A percentile compares a stretch with the other conserved stretches of the same genome.
These are phyloP conservation scores for Boletus rufocinnamomeus DNA, from an alignment of 768 basidiomycete species.

Conservation along the genomic window DNA sequence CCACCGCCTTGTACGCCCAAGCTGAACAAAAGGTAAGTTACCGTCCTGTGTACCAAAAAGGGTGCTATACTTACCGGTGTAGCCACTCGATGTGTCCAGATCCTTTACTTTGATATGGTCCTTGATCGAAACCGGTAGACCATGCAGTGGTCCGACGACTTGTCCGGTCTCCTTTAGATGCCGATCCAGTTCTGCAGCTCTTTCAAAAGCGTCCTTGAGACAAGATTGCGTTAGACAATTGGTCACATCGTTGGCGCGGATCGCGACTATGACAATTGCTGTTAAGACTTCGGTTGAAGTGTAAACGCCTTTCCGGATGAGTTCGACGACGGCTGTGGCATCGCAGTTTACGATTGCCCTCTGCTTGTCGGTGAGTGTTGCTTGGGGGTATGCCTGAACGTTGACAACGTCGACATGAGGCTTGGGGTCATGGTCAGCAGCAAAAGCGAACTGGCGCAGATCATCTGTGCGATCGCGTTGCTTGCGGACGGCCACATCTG, in stretches of 20 bases:
- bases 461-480: constrained; percentile 24
- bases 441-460: constrained; percentile 13
- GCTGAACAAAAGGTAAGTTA: constrained; percentile 29
- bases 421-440: not conserved
- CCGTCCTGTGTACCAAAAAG: not conserved
- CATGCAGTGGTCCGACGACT: constrained; percentile 48
- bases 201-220: constrained; percentile 48
- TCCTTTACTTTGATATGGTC: constrained; percentile 50
- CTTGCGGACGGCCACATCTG: constrained; percentile 27
- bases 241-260: constrained; percentile 37
- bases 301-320: constrained; percentile 24
- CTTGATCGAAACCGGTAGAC: constrained; percentile 47
- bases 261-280: constrained; percentile 31
- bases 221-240: constrained; percentile 63
- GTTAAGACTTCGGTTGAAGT: constrained; percentile 29
- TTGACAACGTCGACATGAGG: constrained; percentile 11
- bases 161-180: constrained; percentile 47
- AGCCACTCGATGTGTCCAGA: constrained; percentile 42
- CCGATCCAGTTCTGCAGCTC: constrained; percentile 53
- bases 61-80: constrained; percentile 19
- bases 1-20: constrained; percentile 42
- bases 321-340: constrained; percentile 30
- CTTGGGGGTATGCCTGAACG: constrained; percentile 33
- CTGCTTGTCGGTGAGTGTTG: constrained; percentile 26
- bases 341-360: constrained; percentile 33